These are phyloP conservation scores for Botrytis deweyae DNA, from an alignment of 2,329 filamentous ascomycete genomes.

Conservation along the genomic window DNA sequence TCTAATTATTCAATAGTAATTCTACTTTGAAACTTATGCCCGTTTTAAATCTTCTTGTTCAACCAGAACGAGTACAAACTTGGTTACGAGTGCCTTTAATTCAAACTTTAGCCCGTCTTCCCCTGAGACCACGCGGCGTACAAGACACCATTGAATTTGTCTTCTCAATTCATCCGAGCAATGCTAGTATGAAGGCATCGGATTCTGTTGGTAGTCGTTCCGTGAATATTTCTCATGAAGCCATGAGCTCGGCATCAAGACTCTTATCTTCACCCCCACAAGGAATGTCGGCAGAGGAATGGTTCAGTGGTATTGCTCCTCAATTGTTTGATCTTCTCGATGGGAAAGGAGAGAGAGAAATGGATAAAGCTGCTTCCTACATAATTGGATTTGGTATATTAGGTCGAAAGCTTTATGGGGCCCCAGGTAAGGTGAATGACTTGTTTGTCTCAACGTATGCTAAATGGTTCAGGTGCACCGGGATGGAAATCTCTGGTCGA, in stretches of 20 bases:
- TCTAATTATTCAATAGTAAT: constrained; percentile 36
- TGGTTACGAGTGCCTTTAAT: constrained; percentile 61
- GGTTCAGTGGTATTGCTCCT: constrained; percentile 59
- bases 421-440: constrained; percentile 51
- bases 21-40: constrained; percentile 58
- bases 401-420: constrained; percentile 61
- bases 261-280: constrained; percentile 61
- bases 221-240: constrained; percentile 66
- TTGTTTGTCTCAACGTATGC: constrained; percentile 18
- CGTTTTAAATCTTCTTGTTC: constrained; percentile 61
- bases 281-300: constrained; percentile 53
- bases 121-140: constrained; percentile 62
- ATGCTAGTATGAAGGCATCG: constrained; percentile 26
- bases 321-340: constrained; percentile 64
- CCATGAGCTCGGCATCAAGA: constrained; percentile 60
- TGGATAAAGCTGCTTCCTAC: constrained; percentile 59
- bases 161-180: constrained; percentile 62
- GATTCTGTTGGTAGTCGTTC: constrained; percentile 45
- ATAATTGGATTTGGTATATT: constrained; percentile 67
- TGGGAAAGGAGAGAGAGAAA: constrained; percentile 55
- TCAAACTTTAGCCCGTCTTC: constrained; percentile 57
- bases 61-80: constrained; percentile 56
- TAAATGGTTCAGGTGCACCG: constrained; percentile 45
- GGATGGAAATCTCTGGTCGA: constrained; percentile 64
- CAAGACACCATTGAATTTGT: constrained; percentile 69